Evolutionary conservation across 140 eudicot species (phyloP).

Genomic region (Cichorium intybus): DNA sequence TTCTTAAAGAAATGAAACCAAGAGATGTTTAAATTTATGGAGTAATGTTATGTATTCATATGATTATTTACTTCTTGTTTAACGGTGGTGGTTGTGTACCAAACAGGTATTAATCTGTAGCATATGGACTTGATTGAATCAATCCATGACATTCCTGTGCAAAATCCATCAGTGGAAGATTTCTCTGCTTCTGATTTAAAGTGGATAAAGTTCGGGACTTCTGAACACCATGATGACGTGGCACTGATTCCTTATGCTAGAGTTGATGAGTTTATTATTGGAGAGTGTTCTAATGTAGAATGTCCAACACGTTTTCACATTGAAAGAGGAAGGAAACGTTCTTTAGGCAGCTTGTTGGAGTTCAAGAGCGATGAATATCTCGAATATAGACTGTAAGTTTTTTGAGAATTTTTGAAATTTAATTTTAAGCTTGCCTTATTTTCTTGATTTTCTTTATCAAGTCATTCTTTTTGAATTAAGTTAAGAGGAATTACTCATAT

Average conservation of each 20-base stretch:
- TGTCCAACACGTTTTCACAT: conserved; percentile 96
- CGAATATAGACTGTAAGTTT: conserved; percentile 78
- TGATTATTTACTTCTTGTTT: neutral
- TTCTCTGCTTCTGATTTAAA: conserved; percentile 78
- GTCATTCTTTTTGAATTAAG: no score
- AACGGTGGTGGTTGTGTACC: neutral
- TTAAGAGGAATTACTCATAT: no score
- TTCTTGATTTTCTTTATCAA: neutral
- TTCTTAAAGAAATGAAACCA: neutral
- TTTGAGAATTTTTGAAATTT: neutral
- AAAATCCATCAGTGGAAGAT: conserved; percentile 68
- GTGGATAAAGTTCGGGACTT: conserved; percentile 74
- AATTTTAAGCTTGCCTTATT: neutral
- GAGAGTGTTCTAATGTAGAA: conserved; percentile 79
- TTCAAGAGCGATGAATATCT: conserved; percentile 77
- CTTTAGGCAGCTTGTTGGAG: conserved; percentile 64
- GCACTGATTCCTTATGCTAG: conserved; percentile 87
- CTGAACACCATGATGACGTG: conserved; percentile 80
- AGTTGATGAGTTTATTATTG: conserved; percentile 77
- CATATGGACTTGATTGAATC: conserved; percentile 77
- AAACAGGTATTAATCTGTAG: conserved; percentile 1
- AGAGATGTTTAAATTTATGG: neutral
- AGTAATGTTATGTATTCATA: neutral
- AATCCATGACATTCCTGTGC: conserved; percentile 62
- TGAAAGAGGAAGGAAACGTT: conserved; percentile 84